Percentiles rank a stretch among this genome's conserved stretches.
Conservation (phyloP, 2,329 filamentous ascomycete genomes). For the Monilinia fructigena region DNA sequence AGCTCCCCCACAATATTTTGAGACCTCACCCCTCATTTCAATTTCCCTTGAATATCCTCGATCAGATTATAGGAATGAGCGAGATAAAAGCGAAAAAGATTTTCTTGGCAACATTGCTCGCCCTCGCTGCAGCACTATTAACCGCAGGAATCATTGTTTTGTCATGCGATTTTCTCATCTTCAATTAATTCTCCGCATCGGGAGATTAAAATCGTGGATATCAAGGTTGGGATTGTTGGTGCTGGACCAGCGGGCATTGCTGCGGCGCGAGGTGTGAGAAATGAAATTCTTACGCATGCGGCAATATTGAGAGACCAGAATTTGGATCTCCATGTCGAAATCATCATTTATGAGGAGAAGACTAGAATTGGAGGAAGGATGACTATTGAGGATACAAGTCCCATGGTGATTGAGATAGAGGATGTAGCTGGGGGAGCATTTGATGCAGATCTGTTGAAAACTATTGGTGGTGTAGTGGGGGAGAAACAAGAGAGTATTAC, state of each 20-base stretch:
- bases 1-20: neutral
- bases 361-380: slow-evolving; percentile 12
- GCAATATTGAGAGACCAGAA: neutral
- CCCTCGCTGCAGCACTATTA: neutral
- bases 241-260: slow-evolving; percentile 14
- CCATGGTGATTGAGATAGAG: slow-evolving; percentile 6
- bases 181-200: neutral
- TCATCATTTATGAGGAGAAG: slow-evolving; percentile 18
- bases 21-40: neutral
- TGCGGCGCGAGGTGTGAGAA: neutral
- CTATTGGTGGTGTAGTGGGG: neutral
- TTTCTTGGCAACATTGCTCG: neutral
- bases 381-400: neutral
- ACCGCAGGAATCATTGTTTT: neutral
- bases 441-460: neutral
- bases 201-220: neutral
- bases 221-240: slow-evolving; percentile 13
- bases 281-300: neutral
- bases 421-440: slow-evolving; percentile 10
- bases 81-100: neutral
- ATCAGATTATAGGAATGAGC: accelerated
- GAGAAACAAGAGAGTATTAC: neutral
- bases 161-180: neutral
- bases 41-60: neutral
- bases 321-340: slow-evolving; percentile 6